Evolutionary conservation across 192 early-diverging fungal species (phyloP), one percentile per base, ranked within the genome.

Genomic region (Umbelopsis vinacea): DNA sequence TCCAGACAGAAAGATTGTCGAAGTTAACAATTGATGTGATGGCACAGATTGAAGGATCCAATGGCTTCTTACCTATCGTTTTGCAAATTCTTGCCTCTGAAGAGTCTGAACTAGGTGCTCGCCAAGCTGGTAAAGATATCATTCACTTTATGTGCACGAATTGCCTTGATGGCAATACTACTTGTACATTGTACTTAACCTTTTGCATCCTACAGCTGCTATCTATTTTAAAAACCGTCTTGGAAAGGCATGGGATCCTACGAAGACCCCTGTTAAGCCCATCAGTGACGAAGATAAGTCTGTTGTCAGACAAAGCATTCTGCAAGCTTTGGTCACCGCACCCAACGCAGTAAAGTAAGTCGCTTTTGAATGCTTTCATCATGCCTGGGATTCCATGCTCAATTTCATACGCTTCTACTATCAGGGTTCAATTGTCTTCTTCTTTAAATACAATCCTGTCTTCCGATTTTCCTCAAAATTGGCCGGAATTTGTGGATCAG

Each of bases 211-310:
- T 67, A 40, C 35, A 87, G 86, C 81, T 71, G 84, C 94, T 11
- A 92, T 97, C 74, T 96, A 93, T 86, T 94, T 97, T 80, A 97
- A 97, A 75, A 97, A 97, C 82, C 83, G 90, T 9, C 76, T 95
- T 43, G 79, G 81, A 35, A 86, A 85, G 68, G 87, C 88, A 19
- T 97, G 95, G 95, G 76, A 85, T 52, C 43, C 81, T 54, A 43
- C 71, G 54, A 71, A 79, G 47, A 19, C 52, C 40, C 46, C 81
- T 55, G 53, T 74, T 68, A 60, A 75, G 69, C 73, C 75, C 68
- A 90, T 92, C 70, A 82, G 79, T 38, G 91, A 92, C 21, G 84
- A 72, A 52, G 96, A 98, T 79, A 89, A 89, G 46, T 79, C 71
- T 12, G 79, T 88, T 66, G 86, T 95, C 52, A 86, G 87, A 63